phyloP scores from a whole-genome alignment of 352 stramenopile genomes.

The Phytophthora litchii region DNA sequence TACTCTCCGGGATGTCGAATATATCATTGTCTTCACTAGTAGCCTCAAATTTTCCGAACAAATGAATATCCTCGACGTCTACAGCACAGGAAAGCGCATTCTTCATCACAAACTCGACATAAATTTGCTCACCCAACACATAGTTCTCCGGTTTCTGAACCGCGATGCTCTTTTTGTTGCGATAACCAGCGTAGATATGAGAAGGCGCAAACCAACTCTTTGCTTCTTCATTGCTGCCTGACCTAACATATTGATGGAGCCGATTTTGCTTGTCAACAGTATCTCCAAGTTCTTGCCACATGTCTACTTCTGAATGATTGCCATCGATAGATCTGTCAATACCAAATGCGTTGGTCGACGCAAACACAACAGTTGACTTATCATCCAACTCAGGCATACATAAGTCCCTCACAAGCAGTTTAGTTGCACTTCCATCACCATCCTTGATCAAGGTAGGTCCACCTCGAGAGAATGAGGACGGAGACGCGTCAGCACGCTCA shows the following conservation, averaged over 20 bases:
- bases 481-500: constrained; percentile 27
- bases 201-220: constrained; percentile 61
- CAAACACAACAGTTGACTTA: constrained; percentile 82
- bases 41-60: constrained; percentile 76
- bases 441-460: constrained; percentile 37
- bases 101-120: constrained; percentile 90
- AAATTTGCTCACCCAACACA: constrained; percentile 75
- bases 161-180: constrained; percentile 53
- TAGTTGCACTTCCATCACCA: constrained; percentile 46
- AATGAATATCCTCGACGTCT: constrained; percentile 80
- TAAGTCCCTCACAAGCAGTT: constrained; percentile 72
- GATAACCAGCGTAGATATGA: constrained; percentile 59
- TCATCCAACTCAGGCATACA: constrained; percentile 87
- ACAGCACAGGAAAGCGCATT: constrained; percentile 86
- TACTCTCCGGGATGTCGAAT: constrained; percentile 58
- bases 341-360: constrained; percentile 70
- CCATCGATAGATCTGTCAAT: constrained; percentile 78
- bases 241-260: constrained; percentile 62
- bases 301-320: constrained; percentile 54
- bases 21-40: constrained; percentile 20
- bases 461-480: constrained; percentile 24
- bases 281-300: constrained; percentile 66
- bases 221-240: constrained; percentile 16
- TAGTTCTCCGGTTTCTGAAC: constrained; percentile 66
- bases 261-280: constrained; percentile 65